These are phyloP conservation scores for Acephala macrosclerotiorum DNA, from an alignment of 2,329 filamentous ascomycete species.

Conservation along the genomic window DNA sequence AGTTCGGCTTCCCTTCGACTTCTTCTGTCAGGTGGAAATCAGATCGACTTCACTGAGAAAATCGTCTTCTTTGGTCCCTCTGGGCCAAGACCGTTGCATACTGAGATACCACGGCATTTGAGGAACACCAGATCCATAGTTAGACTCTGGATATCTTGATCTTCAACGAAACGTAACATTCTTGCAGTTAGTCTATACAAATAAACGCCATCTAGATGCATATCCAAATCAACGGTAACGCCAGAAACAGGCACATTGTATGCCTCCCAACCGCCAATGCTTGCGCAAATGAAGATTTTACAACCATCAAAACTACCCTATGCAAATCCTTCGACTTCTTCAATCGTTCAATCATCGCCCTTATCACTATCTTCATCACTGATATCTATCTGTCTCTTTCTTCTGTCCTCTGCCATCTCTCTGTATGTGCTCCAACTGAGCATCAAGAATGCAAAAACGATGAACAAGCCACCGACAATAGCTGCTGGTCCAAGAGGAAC, in stretches of 20 bases:
- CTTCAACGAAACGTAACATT: background rate
- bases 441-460: constrained; percentile 86
- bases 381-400: constrained; percentile 57
- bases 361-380: constrained; percentile 53
- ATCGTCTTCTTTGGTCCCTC: too few relatives aligned
- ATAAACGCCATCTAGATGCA: constrained; percentile 2
- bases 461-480: constrained; percentile 82
- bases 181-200: background rate
- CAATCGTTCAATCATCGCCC: background rate
- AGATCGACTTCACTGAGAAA: too few relatives aligned
- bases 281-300: background rate
- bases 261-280: background rate
- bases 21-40: too few relatives aligned
- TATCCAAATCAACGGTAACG: background rate
- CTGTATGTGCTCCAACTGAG: constrained; percentile 91
- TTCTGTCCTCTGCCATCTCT: constrained; percentile 87
- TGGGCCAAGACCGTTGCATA: too few relatives aligned
- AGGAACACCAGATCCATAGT: background rate
- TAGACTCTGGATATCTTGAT: background rate
- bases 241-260: background rate
- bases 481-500: constrained; percentile 77
- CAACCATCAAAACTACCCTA: background rate
- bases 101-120: background rate
- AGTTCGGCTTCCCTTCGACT: too few relatives aligned
- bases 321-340: background rate